Conservation (phyloP, 1,139 yeast species). For the Hyphopichia pseudoburtonii region DNA sequence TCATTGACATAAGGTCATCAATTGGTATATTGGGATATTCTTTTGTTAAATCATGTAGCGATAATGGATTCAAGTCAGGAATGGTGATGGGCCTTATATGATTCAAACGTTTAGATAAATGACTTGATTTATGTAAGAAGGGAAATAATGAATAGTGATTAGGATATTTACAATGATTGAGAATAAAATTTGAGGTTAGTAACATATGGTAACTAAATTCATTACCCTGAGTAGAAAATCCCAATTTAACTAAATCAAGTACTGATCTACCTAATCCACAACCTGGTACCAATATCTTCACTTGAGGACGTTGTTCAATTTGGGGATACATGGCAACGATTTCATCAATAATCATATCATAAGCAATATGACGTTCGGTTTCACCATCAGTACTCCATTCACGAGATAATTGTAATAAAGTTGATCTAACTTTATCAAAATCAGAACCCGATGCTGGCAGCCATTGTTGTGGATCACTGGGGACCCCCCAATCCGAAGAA, state of each 20-base stretch:
- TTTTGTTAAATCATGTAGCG: slow-evolving; percentile 26
- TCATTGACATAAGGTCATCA: slow-evolving; percentile 66
- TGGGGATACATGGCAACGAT: slow-evolving; percentile 46
- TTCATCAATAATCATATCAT: slow-evolving; percentile 45
- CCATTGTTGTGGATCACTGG: slow-evolving; percentile 46
- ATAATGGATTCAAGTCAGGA: slow-evolving; percentile 52
- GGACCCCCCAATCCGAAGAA: slow-evolving; percentile 56
- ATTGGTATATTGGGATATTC: slow-evolving; percentile 43
- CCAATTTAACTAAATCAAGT: slow-evolving; percentile 65
- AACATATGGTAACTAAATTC: slow-evolving; percentile 85
- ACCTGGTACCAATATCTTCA: slow-evolving; percentile 72
- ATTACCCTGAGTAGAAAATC: slow-evolving; percentile 81
- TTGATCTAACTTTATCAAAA: slow-evolving; percentile 60
- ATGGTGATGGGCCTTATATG: slow-evolving; percentile 52
- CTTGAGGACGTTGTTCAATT: slow-evolving; percentile 30
- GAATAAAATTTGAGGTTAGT: slow-evolving; percentile 59
- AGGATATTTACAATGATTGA: slow-evolving; percentile 51
- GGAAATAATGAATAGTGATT: slow-evolving; percentile 51
- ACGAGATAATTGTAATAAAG: slow-evolving; percentile 63
- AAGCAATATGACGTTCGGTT: slow-evolving; percentile 50
- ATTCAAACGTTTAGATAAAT: slow-evolving; percentile 40
- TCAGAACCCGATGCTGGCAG: slow-evolving; percentile 42
- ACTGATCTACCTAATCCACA: slow-evolving; percentile 81
- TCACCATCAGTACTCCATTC: slow-evolving; percentile 76
- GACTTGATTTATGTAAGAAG: slow-evolving; percentile 52